Evolutionary conservation across 2,329 filamentous ascomycete genomes (phyloP).

Genomic region (Sphaerulina populicola): DNA sequence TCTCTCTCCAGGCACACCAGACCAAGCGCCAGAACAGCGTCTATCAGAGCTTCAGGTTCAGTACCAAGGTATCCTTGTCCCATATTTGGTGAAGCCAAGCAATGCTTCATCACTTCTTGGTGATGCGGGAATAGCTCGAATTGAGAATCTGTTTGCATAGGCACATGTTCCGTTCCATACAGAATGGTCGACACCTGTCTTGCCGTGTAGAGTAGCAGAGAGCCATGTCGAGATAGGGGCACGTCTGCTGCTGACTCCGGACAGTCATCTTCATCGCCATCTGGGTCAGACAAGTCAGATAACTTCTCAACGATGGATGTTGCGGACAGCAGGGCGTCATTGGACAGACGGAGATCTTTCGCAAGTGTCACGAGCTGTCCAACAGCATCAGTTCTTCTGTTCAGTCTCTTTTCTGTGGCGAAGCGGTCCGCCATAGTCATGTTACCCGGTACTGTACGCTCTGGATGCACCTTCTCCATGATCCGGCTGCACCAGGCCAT

Average conservation of each 20-base stretch:
- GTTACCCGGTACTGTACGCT: slow-evolving; percentile 53
- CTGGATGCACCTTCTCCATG: slow-evolving; percentile 60
- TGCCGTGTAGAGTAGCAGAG: slow-evolving; percentile 48
- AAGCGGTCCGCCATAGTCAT: slow-evolving; percentile 57
- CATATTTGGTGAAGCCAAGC: slow-evolving; percentile 36
- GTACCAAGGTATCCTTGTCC: slow-evolving; percentile 36
- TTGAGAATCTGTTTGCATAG: slow-evolving; percentile 21
- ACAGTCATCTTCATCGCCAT: slow-evolving; percentile 46
- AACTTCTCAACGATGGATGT: slow-evolving; percentile 35
- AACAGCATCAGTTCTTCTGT: slow-evolving; percentile 57
- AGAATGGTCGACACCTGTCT: slow-evolving; percentile 44
- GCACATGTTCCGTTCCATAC: slow-evolving; percentile 35
- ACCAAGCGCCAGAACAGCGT: slow-evolving; percentile 47
- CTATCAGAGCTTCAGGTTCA: slow-evolving; percentile 47
- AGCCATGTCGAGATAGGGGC: slow-evolving; percentile 48
- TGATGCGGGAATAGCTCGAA: slow-evolving; percentile 49
- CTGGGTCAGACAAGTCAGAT: slow-evolving; percentile 27
- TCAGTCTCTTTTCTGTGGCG: slow-evolving; percentile 53
- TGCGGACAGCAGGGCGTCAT: slow-evolving; percentile 42
- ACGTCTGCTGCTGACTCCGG: slow-evolving; percentile 47
- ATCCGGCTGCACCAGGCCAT: slow-evolving; percentile 49
- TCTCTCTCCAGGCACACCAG: slow-evolving; percentile 43
- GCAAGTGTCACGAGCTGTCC: slow-evolving; percentile 64
- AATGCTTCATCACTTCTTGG: slow-evolving; percentile 44
- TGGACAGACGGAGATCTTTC: slow-evolving; percentile 47